Conservation (phyloP, 176 grass and related monocot species). For the Zoysia pacifica region DNA sequence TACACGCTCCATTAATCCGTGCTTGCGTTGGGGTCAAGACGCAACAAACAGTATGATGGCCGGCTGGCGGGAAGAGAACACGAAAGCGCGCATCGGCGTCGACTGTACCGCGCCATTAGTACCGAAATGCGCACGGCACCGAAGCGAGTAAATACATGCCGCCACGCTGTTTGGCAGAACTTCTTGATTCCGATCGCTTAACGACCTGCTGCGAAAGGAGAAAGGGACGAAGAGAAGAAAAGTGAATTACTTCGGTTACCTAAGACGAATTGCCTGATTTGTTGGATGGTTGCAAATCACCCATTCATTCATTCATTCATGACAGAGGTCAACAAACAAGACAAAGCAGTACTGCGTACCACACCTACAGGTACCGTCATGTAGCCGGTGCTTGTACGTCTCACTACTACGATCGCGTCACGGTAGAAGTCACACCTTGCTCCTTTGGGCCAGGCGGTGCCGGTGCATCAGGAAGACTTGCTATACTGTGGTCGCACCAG, state of each 20-base stretch:
- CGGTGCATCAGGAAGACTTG: not conserved
- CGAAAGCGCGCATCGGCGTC: not conserved
- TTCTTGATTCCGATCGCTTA: not conserved
- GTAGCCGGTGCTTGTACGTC: too few relatives aligned
- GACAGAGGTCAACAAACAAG: not conserved
- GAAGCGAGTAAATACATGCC: not conserved
- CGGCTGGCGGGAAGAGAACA: too few relatives aligned
- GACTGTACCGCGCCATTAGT: not conserved
- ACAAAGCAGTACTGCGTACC: too few relatives aligned
- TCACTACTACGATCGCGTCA: too few relatives aligned
- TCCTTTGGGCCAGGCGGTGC: not conserved
- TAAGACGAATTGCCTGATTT: not conserved
- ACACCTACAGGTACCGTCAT: too few relatives aligned
- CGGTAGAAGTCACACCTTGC: not conserved
- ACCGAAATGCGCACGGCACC: not conserved
- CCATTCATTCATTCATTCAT: not conserved
- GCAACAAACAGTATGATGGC: too few relatives aligned
- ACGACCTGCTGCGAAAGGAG: too few relatives aligned
- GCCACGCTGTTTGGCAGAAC: not conserved
- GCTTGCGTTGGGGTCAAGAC: too few relatives aligned
- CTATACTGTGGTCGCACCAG: not conserved
- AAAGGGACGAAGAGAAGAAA: too few relatives aligned
- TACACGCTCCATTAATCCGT: too few relatives aligned
- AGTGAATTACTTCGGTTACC: too few relatives aligned
- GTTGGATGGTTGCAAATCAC: not conserved